Conservation (phyloP, 2,329 filamentous ascomycete species). For the Ophiostoma triangulosporum region DNA sequence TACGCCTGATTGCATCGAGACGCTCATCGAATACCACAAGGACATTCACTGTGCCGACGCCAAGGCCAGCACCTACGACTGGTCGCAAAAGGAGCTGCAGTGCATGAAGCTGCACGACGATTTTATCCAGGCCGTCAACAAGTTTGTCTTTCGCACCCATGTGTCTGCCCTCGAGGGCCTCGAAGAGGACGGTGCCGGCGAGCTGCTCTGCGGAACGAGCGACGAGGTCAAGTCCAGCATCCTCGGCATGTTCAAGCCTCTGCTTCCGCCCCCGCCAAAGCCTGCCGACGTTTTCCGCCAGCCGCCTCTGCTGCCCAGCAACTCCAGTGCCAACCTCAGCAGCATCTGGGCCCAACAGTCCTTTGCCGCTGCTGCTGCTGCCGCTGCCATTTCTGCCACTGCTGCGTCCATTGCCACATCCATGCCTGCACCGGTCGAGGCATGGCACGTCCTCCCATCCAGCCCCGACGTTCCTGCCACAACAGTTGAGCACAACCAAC, state of each 20-base stretch:
- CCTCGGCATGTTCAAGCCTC: constrained; percentile 71
- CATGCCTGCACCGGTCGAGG: constrained; percentile 51
- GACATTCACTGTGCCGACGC: constrained; percentile 86
- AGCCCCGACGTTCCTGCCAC: constrained; percentile 58
- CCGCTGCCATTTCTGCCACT: constrained; percentile 27
- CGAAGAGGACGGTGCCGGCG: constrained; percentile 90
- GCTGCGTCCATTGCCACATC: constrained; percentile 9
- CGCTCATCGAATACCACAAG: constrained; percentile 90
- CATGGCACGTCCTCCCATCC: constrained; percentile 84
- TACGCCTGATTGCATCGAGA: constrained; percentile 84
- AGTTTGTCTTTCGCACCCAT: constrained; percentile 85
- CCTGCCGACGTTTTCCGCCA: constrained; percentile 83
- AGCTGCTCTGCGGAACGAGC: constrained; percentile 80
- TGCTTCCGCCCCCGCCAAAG: constrained; percentile 75
- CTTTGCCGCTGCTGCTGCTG: constrained; percentile 31
- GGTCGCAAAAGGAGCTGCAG: constrained; percentile 92
- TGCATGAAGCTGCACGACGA: constrained; percentile 96
- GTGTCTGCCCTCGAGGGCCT: constrained; percentile 84
- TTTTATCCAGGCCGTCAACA: constrained; percentile 93
- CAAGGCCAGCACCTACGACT: constrained; percentile 79
- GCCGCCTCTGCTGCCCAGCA: constrained; percentile 68
- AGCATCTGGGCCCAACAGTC: constrained; percentile 65
- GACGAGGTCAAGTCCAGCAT: constrained; percentile 87
- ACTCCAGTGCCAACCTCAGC: constrained; percentile 52
- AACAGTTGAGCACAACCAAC: constrained; percentile 52